Evolutionary conservation across 1,284 basidiomycete genomes (phyloP), one percentile per base, ranked within the genome.

Genomic region (Volvariella surrecta): DNA sequence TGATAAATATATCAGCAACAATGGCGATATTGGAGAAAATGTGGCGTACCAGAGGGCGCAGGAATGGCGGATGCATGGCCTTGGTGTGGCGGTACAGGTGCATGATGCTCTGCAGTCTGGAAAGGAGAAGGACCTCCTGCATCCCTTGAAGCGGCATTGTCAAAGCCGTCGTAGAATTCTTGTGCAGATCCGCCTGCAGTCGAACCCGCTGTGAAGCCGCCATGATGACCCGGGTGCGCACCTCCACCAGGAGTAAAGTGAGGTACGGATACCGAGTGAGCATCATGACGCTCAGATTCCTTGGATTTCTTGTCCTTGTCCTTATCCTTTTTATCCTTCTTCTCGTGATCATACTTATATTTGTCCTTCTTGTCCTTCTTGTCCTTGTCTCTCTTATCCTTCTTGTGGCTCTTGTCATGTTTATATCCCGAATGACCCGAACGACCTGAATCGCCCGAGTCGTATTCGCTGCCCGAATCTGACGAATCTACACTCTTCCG

Each of bases 401-500:
- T 39, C 45, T 18, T 55, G 47, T 37, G 47, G n/a, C 45, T 47
- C 2, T 52, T 39, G 17, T 54, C 44, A 19, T 53, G 37, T 3
- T 55, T 40, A 22, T 44, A 3, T 55, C 43, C 41, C 58, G 51
- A 41, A 55, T 58, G 41, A 57, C 48, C 30, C 55, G 49, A 48
- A 58, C 53, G 3, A 50, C 31, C 45, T 48, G n/a, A 34, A 20
- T 37, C 49, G 44, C 13, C 50, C 45, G 39, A 50, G 44, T 34
- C 40, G 16, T 44, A 48, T 16, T 46, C 43, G 6, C 45, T 44
- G 22, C 47, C 40, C 7, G 50, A 54, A 8, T 48, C 50, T 0
- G 58, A 58, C 1, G 60, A 60, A 40, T 58, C 58, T 20, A 55
- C 35, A 44, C 55, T 56, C 44, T 51, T 58, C 41, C 52, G 50